A percentile compares a stretch with the other conserved stretches of the same genome.
Evolutionary conservation across 2,329 filamentous ascomycete genomes (phyloP).

Genomic region (Domatiomyces catenatus): DNA sequence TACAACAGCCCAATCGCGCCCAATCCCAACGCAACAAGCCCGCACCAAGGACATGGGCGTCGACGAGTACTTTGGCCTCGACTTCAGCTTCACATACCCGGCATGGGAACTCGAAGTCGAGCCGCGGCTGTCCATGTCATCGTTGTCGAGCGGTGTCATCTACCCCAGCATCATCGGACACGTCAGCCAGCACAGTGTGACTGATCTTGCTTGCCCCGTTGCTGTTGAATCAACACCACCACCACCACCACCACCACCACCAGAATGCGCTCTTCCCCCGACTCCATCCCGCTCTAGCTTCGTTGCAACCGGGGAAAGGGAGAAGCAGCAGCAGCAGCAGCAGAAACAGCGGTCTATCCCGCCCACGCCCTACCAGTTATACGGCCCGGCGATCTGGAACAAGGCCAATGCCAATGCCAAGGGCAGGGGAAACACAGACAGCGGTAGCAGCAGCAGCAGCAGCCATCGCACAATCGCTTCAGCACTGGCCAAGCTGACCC

Average conservation of each 20-base stretch:
- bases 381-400: conserved; percentile 24
- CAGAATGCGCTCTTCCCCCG: conserved; percentile 1
- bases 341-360: conserved; percentile 22
- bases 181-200: conserved; percentile 3
- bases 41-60: not conserved
- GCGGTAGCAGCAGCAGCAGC: conserved; percentile 4
- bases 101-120: conserved; percentile 13
- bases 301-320: not conserved
- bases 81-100: conserved; percentile 8
- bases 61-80: conserved; percentile 2
- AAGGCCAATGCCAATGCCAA: conserved; percentile 13
- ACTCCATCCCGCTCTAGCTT: not conserved
- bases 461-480: conserved; percentile 19
- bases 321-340: conserved; percentile 16
- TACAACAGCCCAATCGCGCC: no score
- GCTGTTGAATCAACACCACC: no score
- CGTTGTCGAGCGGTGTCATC: no score
- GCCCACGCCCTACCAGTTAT: conserved; percentile 24
- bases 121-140: conserved; percentile 9
- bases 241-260: no score
- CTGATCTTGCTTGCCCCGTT: not conserved
- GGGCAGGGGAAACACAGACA: conserved; percentile 9
- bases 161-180: conserved; percentile 11
- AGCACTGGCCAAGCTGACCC: conserved; percentile 23
- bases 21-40: not conserved